These are phyloP conservation scores for Sclerotiophoma versabilis DNA, from an alignment of 2,329 filamentous ascomycete species.

Conservation along the genomic window DNA sequence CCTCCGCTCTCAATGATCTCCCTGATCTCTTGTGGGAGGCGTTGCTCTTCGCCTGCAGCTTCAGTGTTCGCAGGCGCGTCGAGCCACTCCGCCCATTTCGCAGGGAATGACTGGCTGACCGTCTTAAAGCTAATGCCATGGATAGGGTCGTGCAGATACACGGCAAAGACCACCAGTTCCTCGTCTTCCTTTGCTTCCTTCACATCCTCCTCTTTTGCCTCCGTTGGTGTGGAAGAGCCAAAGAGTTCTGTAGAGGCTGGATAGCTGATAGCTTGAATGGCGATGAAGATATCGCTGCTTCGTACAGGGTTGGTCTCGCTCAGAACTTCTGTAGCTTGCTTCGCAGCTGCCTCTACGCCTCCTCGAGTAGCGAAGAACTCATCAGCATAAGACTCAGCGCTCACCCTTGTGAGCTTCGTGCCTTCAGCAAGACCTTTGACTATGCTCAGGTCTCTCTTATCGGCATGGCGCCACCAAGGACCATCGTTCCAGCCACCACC, in stretches of 20 bases:
- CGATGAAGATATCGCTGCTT: slow-evolving; percentile 92
- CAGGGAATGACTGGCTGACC: slow-evolving; percentile 82
- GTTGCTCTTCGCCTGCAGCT: slow-evolving; percentile 54
- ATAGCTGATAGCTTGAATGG: slow-evolving; percentile 85
- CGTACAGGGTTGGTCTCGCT: slow-evolving; percentile 88
- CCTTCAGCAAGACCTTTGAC: slow-evolving; percentile 84
- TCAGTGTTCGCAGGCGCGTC: slow-evolving; percentile 62
- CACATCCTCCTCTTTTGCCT: slow-evolving; percentile 62
- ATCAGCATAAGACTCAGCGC: slow-evolving; percentile 83
- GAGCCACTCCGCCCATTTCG: slow-evolving; percentile 89
- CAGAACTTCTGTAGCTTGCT: slow-evolving; percentile 78
- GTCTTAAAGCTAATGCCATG: slow-evolving; percentile 88
- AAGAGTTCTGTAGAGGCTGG: slow-evolving; percentile 73
- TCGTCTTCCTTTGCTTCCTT: slow-evolving; percentile 65
- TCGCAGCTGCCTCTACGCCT: slow-evolving; percentile 80
- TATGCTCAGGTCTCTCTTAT: slow-evolving; percentile 76
- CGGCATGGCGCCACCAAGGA: slow-evolving; percentile 87
- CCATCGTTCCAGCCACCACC: slow-evolving; percentile 85
- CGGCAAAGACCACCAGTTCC: slow-evolving; percentile 73
- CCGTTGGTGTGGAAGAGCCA: slow-evolving; percentile 60
- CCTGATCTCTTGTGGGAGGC: slow-evolving; percentile 81
- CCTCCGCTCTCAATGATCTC: slow-evolving; percentile 78
- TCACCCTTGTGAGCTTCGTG: slow-evolving; percentile 88
- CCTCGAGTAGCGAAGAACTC: slow-evolving; percentile 84
- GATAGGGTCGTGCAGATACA: slow-evolving; percentile 85